phyloP scores from a whole-genome alignment of 73 alveolate species.

The Paramecium primaurelia region DNA sequence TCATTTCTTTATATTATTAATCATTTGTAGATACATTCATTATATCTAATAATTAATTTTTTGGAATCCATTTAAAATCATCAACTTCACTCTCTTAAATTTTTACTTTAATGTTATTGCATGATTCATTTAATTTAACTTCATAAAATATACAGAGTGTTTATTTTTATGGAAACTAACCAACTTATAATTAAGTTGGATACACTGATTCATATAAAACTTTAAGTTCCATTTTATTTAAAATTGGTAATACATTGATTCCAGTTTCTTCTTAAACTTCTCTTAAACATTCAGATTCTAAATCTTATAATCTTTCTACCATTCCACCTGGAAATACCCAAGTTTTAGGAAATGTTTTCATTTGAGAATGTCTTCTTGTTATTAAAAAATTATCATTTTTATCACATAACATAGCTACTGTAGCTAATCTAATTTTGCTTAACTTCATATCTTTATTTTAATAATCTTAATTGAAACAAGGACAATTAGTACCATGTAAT shows the following conservation, averaged over 20 bases:
- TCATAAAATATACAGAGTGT: conserved; percentile 22
- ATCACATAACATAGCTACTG: background rate
- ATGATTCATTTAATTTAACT: background rate
- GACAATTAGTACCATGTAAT: background rate
- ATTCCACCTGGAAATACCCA: conserved; percentile 48
- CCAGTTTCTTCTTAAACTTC: conserved; percentile 39
- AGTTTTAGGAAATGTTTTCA: background rate
- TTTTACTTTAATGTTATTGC: background rate
- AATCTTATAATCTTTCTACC: background rate
- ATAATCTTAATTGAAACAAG: background rate
- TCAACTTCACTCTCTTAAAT: conserved; percentile 20
- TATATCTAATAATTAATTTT: background rate
- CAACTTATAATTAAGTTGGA: background rate
- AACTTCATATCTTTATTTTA: background rate
- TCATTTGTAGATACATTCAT: background rate
- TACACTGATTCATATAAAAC: conserved; percentile 22
- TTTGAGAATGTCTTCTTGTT: background rate
- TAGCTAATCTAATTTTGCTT: background rate
- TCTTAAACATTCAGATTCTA: background rate
- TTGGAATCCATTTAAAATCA: conserved; percentile 8
- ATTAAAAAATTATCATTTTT: background rate
- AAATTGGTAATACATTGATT: background rate
- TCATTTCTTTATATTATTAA: background rate
- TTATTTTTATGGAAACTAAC: background rate
- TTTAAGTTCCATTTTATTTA: background rate